These are phyloP conservation scores for Chloromonas sp. DNA, from an alignment of 163 green algal genomes.

Conservation along the genomic window DNA sequence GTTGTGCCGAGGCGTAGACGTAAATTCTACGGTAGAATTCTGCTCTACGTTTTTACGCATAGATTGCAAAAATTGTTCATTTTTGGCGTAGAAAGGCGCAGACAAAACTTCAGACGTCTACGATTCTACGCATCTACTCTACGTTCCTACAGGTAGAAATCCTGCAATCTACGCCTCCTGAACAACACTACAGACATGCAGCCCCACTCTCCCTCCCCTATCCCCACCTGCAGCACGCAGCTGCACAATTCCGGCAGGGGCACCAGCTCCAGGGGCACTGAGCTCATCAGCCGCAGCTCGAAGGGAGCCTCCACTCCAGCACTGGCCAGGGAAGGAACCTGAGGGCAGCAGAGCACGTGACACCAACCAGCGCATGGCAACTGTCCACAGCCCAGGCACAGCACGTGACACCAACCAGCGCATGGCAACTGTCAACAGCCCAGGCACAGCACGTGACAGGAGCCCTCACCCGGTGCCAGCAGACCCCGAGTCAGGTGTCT, in stretches of 20 bases:
- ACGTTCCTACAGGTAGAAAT: background rate
- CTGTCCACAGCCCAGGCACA: too few relatives aligned
- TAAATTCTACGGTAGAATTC: background rate
- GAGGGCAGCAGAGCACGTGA: too few relatives aligned
- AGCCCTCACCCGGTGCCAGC: background rate
- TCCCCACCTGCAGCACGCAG: conserved; percentile 9
- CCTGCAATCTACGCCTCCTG: too few relatives aligned
- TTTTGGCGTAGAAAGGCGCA: background rate
- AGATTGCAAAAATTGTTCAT: background rate
- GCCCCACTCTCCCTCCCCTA: too few relatives aligned
- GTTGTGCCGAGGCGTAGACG: too few relatives aligned
- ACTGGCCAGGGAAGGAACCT: conserved; percentile 1
- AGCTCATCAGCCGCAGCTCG: conserved; percentile 47
- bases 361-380: too few relatives aligned
- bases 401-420: too few relatives aligned
- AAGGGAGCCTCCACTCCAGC: conserved; percentile 44
- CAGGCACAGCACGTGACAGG: background rate
- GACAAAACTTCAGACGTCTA: background rate
- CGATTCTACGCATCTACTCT: background rate
- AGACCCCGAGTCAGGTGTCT: conserved; percentile 1
- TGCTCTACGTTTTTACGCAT: background rate
- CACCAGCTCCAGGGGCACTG: conserved; percentile 41
- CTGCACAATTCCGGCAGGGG: conserved; percentile 30
- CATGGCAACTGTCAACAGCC: too few relatives aligned
- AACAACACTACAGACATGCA: too few relatives aligned